These are phyloP conservation scores for Monosporascus sp. DNA, from an alignment of 2,329 filamentous ascomycete genomes.

Conservation along the genomic window DNA sequence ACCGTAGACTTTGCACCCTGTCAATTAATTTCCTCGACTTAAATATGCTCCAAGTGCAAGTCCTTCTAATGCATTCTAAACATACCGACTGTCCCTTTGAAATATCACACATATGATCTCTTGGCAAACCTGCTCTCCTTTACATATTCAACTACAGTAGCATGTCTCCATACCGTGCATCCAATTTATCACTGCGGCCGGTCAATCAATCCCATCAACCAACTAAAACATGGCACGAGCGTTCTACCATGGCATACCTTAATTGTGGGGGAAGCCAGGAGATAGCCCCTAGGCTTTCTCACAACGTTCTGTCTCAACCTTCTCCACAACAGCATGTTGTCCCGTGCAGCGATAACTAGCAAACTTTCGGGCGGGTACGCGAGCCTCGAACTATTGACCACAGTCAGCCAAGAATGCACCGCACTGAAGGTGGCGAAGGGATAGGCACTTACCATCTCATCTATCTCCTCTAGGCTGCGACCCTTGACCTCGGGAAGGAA, in stretches of 20 bases:
- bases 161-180: too few relatives aligned
- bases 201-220: too few relatives aligned
- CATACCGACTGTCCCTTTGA: background rate
- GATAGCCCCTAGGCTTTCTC: conserved; percentile 4
- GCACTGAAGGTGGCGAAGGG: conserved; percentile 10
- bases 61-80: background rate
- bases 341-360: conserved; percentile 29
- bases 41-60: background rate
- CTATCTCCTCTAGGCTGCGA: conserved; percentile 47
- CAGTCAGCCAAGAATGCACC: conserved; percentile 2
- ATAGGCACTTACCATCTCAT: conserved; percentile 40
- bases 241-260: too few relatives aligned
- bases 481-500: conserved; percentile 50
- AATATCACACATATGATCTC: background rate
- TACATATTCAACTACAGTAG: too few relatives aligned
- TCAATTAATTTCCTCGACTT: conserved; percentile 2
- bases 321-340: conserved; percentile 16
- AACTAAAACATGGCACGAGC: too few relatives aligned
- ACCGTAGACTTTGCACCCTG: background rate
- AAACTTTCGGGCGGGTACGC: conserved; percentile 30
- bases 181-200: too few relatives aligned
- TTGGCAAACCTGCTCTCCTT: too few relatives aligned
- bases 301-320: conserved; percentile 11
- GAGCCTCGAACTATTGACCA: conserved; percentile 28
- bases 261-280: background rate